Evolutionary conservation across 2,329 filamentous ascomycete genomes (phyloP), one percentile per base, ranked within the genome.

Genomic region (Cercospora sojina): DNA sequence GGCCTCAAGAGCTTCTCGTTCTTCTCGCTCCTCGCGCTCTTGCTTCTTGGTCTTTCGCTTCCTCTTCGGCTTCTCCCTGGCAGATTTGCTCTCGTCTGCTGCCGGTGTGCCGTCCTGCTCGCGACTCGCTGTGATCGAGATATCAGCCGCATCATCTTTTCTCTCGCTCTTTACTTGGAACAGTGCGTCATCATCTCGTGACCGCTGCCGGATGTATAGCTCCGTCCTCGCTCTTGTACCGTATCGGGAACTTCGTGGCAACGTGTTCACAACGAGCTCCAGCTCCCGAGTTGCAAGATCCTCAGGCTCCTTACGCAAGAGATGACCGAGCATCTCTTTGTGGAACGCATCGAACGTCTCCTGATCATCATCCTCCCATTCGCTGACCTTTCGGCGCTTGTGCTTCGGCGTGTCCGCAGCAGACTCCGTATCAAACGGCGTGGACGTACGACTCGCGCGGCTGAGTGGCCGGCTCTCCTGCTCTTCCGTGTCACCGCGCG

Each of bases 101-200:
- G 68, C 51, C 32, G 73, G 69, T 25, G 72, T 74, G 51, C 62
- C 66, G 18, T 56, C 49, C 47, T 68, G 67, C 57, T 74, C 72
- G 57, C 67, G 67, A 20, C 59, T 68, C 27, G 58, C 51, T 9
- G 57, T 23, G n/a, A 77, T 73, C 47, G 74, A 74, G 25, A 74
- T 29, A 23, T 63, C 74, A 31, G 66, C 66, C 25, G 38, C 56
- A 8, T 65, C 69, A 63, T 88, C 85, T 59, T 85, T 82, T 13
- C 85, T 68, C 25, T 83, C 79, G 49, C 83, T 80, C 77, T 84
- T 86, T 53, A 90, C 82, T 13, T 87, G 88, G 74, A 93, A 93
- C 5, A 94, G 83, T 72, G 92, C 91, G 72, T 94, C 91, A 65
- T 93, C 91, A 76, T 92, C 92, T 81, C 93, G 94, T 73, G 90